Percentiles rank a stretch among this genome's conserved stretches.
Evolutionary conservation across 805 yeast species (phyloP).

Genomic region (Candida parachauliodes): DNA sequence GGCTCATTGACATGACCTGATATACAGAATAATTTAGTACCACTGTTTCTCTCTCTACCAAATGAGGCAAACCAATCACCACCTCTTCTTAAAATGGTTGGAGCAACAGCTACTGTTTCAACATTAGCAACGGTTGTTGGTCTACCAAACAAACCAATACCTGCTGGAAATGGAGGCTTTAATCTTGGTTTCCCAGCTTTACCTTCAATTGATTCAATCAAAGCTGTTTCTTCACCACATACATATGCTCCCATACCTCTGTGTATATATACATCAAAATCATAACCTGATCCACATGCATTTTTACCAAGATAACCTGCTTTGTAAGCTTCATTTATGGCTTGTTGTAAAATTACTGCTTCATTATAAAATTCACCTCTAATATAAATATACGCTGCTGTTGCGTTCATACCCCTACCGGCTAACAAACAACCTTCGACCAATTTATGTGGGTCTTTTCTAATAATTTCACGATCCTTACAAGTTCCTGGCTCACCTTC

Average conservation of each 20-base stretch:
- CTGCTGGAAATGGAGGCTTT: constrained; percentile 95
- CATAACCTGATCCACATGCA: constrained; percentile 85
- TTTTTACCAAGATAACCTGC: constrained; percentile 79
- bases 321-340: constrained; percentile 83
- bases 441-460: constrained; percentile 89
- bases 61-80: constrained; percentile 82
- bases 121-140: constrained; percentile 90
- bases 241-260: constrained; percentile 93
- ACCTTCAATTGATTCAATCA: constrained; percentile 86
- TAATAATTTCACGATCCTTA: constrained; percentile 85
- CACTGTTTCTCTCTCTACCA: constrained; percentile 82
- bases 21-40: constrained; percentile 80
- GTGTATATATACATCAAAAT: constrained; percentile 79
- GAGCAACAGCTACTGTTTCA: constrained; percentile 87
- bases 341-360: constrained; percentile 67
- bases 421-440: constrained; percentile 90
- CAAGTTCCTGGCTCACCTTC: constrained; percentile 96
- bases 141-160: constrained; percentile 86
- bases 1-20: constrained; percentile 92
- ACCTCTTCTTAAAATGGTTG: constrained; percentile 85
- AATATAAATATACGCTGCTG: constrained; percentile 88
- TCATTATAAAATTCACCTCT: constrained; percentile 90
- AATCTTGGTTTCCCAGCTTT: constrained; percentile 92
- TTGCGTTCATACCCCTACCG: constrained; percentile 89
- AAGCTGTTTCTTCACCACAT: constrained; percentile 90